Evolutionary conservation across 2,329 filamentous ascomycete species (phyloP).

Genomic region (Myriangium duriaei): DNA sequence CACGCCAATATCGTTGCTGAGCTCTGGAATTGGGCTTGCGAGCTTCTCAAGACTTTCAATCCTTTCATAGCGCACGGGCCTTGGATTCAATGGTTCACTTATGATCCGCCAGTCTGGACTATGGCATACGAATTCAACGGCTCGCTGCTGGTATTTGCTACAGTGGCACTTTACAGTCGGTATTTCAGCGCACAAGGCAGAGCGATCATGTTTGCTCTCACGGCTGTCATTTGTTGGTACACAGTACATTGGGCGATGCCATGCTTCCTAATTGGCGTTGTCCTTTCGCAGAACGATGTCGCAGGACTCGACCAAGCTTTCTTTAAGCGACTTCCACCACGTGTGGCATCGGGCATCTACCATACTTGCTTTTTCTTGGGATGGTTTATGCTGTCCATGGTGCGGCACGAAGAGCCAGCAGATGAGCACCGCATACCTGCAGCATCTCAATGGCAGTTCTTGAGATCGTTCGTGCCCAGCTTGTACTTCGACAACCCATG

Average conservation of each 20-base stretch:
- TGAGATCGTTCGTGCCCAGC: constrained; percentile 38
- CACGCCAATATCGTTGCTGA: constrained; percentile 22
- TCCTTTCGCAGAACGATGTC: neutral
- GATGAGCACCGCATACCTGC: constrained; percentile 1
- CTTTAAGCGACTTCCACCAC: neutral
- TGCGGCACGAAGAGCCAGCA: constrained; percentile 1
- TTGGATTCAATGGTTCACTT: constrained; percentile 35
- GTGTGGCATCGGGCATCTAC: constrained; percentile 34
- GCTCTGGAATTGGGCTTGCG: constrained; percentile 22
- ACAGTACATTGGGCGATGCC: constrained; percentile 2
- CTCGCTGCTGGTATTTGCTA: constrained; percentile 1
- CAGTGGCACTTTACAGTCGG: neutral
- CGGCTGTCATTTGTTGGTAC: neutral
- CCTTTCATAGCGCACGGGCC: constrained; percentile 44
- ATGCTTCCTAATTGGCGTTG: constrained; percentile 1
- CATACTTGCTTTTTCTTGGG: constrained; percentile 40
- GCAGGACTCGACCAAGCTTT: neutral
- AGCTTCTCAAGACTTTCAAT: constrained; percentile 55
- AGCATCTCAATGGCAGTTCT: constrained; percentile 45
- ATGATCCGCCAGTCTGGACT: constrained; percentile 6
- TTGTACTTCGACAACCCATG: constrained; percentile 23
- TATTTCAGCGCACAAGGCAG: neutral
- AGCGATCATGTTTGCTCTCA: neutral
- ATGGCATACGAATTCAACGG: constrained; percentile 5
- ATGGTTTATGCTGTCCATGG: constrained; percentile 36